A percentile compares a stretch with the other conserved stretches of the same genome.
Conservation (phyloP, 164 flowering plant genomes). For the Amborella trichopoda region DNA sequence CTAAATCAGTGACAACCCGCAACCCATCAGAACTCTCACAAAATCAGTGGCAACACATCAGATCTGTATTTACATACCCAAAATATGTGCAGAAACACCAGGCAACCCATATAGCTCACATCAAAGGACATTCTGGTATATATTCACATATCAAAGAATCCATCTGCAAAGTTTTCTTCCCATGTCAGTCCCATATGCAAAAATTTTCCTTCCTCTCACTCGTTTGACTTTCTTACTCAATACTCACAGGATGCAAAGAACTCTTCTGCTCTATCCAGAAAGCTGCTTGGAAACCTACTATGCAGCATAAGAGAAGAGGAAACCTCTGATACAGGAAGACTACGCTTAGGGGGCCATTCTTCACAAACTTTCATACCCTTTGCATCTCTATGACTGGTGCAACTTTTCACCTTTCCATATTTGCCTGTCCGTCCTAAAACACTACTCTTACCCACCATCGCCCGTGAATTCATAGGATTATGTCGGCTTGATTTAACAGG, state of each 20-base stretch:
- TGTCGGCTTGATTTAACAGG: conserved; percentile 25
- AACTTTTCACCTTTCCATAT: conserved; percentile 25
- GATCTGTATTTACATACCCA: neutral
- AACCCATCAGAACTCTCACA: neutral
- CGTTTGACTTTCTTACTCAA: too few species aligned
- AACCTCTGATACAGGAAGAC: conserved; percentile 20
- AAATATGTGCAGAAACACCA: neutral
- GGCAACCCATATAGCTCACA: neutral
- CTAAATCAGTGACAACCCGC: neutral
- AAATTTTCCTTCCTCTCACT: too few species aligned
- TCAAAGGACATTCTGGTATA: neutral
- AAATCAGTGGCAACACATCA: neutral
- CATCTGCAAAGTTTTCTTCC: conserved; percentile 59
- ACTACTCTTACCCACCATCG: conserved; percentile 25
- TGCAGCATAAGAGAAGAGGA: conserved; percentile 41
- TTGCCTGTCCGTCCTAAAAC: conserved; percentile 20
- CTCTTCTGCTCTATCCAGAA: conserved; percentile 58
- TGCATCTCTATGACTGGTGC: conserved; percentile 33
- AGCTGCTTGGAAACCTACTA: conserved; percentile 53
- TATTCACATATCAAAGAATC: conserved; percentile 1
- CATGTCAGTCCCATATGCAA: too few species aligned
- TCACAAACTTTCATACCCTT: conserved; percentile 36
- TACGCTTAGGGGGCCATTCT: conserved; percentile 29
- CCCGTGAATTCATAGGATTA: conserved; percentile 19
- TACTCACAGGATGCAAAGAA: too few species aligned